A percentile compares a stretch with the other conserved stretches of the same genome.
These are phyloP conservation scores for Phytophthora constricta DNA, from an alignment of 352 stramenopile species.

Conservation along the genomic window DNA sequence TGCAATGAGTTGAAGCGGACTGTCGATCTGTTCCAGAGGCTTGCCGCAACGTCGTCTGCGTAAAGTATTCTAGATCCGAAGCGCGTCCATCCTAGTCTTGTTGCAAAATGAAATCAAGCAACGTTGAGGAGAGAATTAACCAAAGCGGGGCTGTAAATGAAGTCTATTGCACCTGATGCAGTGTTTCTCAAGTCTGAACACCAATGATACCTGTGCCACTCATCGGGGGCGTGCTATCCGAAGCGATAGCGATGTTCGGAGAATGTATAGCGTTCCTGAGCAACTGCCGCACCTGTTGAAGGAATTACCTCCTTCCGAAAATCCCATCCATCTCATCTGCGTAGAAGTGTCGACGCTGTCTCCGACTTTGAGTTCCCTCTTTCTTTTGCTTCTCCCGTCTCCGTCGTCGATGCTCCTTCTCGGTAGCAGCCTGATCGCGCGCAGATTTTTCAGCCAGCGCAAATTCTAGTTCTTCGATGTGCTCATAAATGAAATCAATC, in stretches of 20 bases:
- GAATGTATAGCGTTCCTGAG: too few relatives aligned
- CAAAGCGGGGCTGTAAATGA: too few relatives aligned
- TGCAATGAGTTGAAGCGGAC: slow-evolving; percentile 15
- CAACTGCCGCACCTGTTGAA: background rate
- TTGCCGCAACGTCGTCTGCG: background rate
- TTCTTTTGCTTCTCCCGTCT: slow-evolving; percentile 35
- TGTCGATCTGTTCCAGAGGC: slow-evolving; percentile 8
- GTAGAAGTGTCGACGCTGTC: slow-evolving; percentile 62
- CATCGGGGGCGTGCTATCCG: too few relatives aligned
- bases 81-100: too few relatives aligned
- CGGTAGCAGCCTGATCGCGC: slow-evolving; percentile 9
- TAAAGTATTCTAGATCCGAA: background rate
- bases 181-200: too few relatives aligned
- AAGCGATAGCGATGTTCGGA: too few relatives aligned
- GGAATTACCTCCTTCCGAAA: slow-evolving; percentile 46
- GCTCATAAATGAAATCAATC: slow-evolving; percentile 69
- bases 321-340: slow-evolving; percentile 55
- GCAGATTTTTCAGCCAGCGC: slow-evolving; percentile 46
- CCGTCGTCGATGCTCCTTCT: slow-evolving; percentile 25
- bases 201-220: too few relatives aligned
- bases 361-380: slow-evolving; percentile 14
- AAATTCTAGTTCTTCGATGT: slow-evolving; percentile 67
- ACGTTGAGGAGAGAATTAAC: too few relatives aligned
- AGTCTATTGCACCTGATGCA: too few relatives aligned
- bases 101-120: too few relatives aligned